These are phyloP conservation scores for Kwoniella europaea DNA, from an alignment of 768 basidiomycete species.

Conservation along the genomic window DNA sequence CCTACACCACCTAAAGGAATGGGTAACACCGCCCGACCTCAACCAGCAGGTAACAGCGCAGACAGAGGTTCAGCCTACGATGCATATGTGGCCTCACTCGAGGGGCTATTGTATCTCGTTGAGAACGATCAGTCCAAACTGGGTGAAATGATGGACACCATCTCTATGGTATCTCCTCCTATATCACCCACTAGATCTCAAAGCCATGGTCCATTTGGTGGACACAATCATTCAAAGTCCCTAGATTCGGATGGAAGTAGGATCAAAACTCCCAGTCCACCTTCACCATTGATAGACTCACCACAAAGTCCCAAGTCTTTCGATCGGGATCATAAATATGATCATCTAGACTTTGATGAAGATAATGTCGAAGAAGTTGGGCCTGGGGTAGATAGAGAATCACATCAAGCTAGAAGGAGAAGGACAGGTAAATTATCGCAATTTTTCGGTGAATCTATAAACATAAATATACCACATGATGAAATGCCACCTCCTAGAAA, in stretches of 20 bases:
- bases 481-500: constrained; percentile 11
- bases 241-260: background rate
- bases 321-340: background rate
- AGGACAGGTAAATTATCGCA: constrained; percentile 35
- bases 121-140: constrained; percentile 31
- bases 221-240: background rate
- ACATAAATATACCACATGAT: constrained; percentile 1
- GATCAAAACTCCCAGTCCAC: constrained; percentile 4
- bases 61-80: constrained; percentile 18
- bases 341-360: background rate
- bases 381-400: background rate
- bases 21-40: background rate
- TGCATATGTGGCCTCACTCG: constrained; percentile 31
- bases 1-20: constrained; percentile 1
- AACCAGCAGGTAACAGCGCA: background rate
- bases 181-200: background rate
- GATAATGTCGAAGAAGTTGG: background rate
- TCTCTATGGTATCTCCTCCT: constrained; percentile 4
- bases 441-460: constrained; percentile 33
- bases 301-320: constrained; percentile 11
- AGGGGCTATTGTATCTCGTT: constrained; percentile 30
- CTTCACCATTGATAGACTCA: constrained; percentile 18
- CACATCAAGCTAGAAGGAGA: constrained; percentile 25
- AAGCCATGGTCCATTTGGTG: background rate
- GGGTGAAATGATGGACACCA: constrained; percentile 27